Conservation (phyloP, 2,329 filamentous ascomycete species). For the Lasiodiplodia sp. region DNA sequence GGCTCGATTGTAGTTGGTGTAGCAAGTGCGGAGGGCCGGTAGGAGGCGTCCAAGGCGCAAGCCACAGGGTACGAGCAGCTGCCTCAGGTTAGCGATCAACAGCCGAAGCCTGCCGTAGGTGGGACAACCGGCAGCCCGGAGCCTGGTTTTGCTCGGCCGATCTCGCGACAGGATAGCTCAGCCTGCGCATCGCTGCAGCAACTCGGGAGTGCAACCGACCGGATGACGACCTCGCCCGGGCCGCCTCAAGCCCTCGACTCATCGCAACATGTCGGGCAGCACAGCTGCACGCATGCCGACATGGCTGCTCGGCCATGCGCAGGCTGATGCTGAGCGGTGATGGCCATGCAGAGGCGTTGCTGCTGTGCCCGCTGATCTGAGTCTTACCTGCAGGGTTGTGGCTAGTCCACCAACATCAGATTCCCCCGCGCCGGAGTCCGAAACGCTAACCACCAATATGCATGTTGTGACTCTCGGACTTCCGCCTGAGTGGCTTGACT, state of each 20-base stretch:
- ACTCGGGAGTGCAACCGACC: not conserved
- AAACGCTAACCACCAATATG: constrained; percentile 21
- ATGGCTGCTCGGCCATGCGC: not conserved
- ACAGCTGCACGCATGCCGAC: not conserved
- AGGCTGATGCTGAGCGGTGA: not conserved
- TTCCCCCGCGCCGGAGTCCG: constrained; percentile 26
- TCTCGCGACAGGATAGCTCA: not conserved
- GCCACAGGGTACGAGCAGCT: not conserved
- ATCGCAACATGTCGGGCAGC: not conserved
- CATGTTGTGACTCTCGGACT: constrained; percentile 6
- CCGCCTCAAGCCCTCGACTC: not conserved
- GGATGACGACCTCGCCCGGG: not conserved
- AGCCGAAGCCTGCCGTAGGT: not conserved
- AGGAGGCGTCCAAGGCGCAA: constrained; percentile 20
- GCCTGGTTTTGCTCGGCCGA: constrained; percentile 20
- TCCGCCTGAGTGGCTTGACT: constrained; percentile 10
- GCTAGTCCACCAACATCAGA: constrained; percentile 24
- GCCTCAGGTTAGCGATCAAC: not conserved
- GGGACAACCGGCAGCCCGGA: not conserved
- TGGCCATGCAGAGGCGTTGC: constrained; percentile 20
- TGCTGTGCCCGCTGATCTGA: constrained; percentile 25
- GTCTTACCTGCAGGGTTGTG: constrained; percentile 23
- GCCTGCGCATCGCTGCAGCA: not conserved
- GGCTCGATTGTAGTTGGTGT: not conserved
- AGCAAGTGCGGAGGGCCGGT: constrained; percentile 18